phyloP scores from a whole-genome alignment of 2,329 filamentous ascomycete species.

The Xylaria sp. region DNA sequence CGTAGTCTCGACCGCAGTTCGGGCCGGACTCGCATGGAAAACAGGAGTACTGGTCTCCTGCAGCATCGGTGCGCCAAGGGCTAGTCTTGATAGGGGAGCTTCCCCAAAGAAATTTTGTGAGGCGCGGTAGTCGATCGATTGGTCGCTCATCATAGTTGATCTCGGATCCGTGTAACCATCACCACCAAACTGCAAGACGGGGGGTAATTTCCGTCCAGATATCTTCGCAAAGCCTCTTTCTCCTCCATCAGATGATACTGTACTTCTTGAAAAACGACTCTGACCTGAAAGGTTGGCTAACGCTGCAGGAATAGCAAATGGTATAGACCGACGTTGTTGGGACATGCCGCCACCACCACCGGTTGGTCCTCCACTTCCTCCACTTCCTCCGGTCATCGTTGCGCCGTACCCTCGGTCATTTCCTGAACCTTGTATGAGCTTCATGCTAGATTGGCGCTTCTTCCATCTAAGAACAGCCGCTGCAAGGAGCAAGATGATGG shows the following conservation, averaged over 20 bases:
- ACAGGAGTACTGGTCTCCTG: conserved; percentile 66
- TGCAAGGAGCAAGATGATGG: conserved; percentile 60
- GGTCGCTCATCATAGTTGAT: conserved; percentile 52
- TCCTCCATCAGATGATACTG: conserved; percentile 45
- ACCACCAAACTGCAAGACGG: conserved; percentile 65
- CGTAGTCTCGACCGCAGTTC: conserved; percentile 64
- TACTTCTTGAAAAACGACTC: conserved; percentile 45
- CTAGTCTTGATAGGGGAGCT: conserved; percentile 48
- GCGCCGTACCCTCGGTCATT: conserved; percentile 43
- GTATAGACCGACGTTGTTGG: conserved; percentile 48
- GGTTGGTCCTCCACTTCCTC: conserved; percentile 38
- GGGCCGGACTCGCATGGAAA: conserved; percentile 68
- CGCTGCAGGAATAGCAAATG: conserved; percentile 55
- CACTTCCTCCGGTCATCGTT: conserved; percentile 40
- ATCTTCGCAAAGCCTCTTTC: conserved; percentile 69
- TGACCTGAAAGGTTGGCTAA: conserved; percentile 51
- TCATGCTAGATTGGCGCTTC: conserved; percentile 53
- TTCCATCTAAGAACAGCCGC: conserved; percentile 62
- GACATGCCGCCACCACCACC: conserved; percentile 48
- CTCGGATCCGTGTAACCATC: conserved; percentile 65
- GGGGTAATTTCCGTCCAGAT: conserved; percentile 68
- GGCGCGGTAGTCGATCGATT: conserved; percentile 57
- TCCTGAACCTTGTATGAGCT: conserved; percentile 50
- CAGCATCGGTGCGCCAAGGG: conserved; percentile 63
- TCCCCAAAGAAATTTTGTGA: conserved; percentile 52